A percentile compares a stretch with the other conserved stretches of the same genome.
Conservation (phyloP, 2,329 filamentous ascomycete species). For the Apiospora marii region DNA sequence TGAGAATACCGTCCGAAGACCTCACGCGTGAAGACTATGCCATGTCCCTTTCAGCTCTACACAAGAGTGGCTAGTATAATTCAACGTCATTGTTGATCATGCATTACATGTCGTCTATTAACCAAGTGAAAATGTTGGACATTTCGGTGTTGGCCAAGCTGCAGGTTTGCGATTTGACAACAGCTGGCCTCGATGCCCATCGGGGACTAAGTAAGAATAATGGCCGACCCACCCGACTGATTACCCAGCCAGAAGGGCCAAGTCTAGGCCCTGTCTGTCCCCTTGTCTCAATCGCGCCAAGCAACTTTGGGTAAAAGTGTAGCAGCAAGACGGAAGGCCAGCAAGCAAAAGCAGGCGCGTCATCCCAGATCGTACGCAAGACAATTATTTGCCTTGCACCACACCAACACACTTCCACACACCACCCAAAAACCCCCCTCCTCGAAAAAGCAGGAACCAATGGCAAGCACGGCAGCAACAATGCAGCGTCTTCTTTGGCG, state of each 20-base stretch:
- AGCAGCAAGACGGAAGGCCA: not conserved
- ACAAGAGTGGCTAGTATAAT: not conserved
- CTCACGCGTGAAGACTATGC: not conserved
- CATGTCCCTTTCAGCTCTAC: not conserved
- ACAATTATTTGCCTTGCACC: not conserved
- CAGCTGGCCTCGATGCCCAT: not conserved
- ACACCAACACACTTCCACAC: conserved; percentile 12
- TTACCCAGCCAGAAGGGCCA: not conserved
- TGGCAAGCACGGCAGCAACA: conserved; percentile 30
- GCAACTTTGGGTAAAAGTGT: not conserved
- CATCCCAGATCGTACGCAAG: not conserved
- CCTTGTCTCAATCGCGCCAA: not conserved
- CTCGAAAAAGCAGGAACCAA: conserved; percentile 30
- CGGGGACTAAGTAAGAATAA: not conserved
- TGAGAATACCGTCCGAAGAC: not conserved
- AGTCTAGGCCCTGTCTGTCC: not conserved
- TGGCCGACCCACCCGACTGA: not conserved
- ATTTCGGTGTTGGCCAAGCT: not conserved
- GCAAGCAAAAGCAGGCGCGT: not conserved
- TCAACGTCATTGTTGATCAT: too few relatives aligned
- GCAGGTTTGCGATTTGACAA: not conserved
- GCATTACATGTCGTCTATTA: too few relatives aligned
- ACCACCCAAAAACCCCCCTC: not conserved
- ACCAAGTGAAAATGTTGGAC: too few relatives aligned
- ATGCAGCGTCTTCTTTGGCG: conserved; percentile 37